Evolutionary conservation across 306 rosid species (phyloP), one percentile per base, ranked within the genome.

Genomic region (Pachyrhizus erosus): DNA sequence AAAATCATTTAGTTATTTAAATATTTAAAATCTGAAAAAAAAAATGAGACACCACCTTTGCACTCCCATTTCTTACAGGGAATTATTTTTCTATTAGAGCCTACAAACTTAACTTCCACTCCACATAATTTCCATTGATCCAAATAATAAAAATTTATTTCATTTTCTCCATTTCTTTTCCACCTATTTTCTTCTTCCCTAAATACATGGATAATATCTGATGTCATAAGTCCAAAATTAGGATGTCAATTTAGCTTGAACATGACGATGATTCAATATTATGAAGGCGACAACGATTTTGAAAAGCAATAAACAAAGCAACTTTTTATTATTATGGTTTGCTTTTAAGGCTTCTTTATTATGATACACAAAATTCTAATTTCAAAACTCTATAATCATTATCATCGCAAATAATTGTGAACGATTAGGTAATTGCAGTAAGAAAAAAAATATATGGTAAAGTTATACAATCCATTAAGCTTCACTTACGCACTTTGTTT

Each of bases 281-380:
- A n/a, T 39, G 43, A 69, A 54, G 46, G 33, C 48, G 70, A 70
- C 70, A 40, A 69, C 12, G 55, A 70, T 40, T 54, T 70, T 80
- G 64, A 42, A 80, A 70, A 70, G 18, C 46, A 27, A 54, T 51
- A 69, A 70, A 23, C 4, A 1, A 52, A 54, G 13, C 48, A 42
- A 42, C 48, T 7, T 42, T 40, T 66, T 68, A 37, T 52, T 54
- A 55, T 17, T 69, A 31, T 11, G 20, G 11, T 55, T 68, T 69
- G 23, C 76, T 68, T 79, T 67, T 4, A 67, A 37, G 76, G 27
- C 61, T 40, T 69, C 48, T 43, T 42, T 27, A 24, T 42, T 27
- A 55, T 57, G 26, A 7, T 51, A 27, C 18, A 6, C 69, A 27
- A 4, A 60, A 60, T 43, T 80, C 14, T n/a, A 29, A 80, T 27